Evolutionary conservation across 306 rosid genomes (phyloP).

Genomic region (Cicer chorassanicum): DNA sequence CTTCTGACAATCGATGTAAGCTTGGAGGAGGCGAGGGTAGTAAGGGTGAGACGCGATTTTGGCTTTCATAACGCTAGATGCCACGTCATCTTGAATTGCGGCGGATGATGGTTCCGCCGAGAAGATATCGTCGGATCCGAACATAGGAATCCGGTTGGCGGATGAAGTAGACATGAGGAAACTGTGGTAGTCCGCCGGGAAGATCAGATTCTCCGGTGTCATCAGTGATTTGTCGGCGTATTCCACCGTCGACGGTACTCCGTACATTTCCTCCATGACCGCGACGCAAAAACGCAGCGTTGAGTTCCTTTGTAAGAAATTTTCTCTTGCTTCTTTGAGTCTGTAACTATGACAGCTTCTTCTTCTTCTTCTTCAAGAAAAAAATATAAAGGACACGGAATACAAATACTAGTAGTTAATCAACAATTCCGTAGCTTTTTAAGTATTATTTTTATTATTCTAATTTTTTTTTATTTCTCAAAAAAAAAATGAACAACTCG

Average conservation of each 20-base stretch:
- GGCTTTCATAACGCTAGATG: slow-evolving; percentile 66
- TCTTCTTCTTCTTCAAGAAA: slow-evolving; percentile 31
- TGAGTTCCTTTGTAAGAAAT: not conserved
- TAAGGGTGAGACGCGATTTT: slow-evolving; percentile 86
- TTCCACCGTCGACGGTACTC: slow-evolving; percentile 59
- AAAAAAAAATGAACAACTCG: slow-evolving; percentile 26
- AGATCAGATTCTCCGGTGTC: slow-evolving; percentile 88
- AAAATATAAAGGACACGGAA: slow-evolving; percentile 39
- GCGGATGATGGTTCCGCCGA: slow-evolving; percentile 55
- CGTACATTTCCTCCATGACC: slow-evolving; percentile 88
- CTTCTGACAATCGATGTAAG: slow-evolving; percentile 96
- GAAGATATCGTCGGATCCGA: slow-evolving; percentile 81
- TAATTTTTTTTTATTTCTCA: slow-evolving; percentile 8
- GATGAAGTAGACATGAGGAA: slow-evolving; percentile 50
- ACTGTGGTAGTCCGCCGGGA: slow-evolving; percentile 74
- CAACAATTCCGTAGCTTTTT: slow-evolving; percentile 14
- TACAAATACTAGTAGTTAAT: slow-evolving; percentile 11
- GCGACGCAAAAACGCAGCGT: slow-evolving; percentile 43
- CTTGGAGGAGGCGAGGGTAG: slow-evolving; percentile 85
- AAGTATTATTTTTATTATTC: not conserved
- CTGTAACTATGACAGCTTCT: not conserved
- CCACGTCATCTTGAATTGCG: slow-evolving; percentile 54
- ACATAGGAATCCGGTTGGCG: slow-evolving; percentile 63
- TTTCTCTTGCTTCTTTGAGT: too few species aligned
- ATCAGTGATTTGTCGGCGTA: slow-evolving; percentile 70